phyloP scores from a whole-genome alignment of 169 alveolate genomes.

The Eimeria praecox region DNA sequence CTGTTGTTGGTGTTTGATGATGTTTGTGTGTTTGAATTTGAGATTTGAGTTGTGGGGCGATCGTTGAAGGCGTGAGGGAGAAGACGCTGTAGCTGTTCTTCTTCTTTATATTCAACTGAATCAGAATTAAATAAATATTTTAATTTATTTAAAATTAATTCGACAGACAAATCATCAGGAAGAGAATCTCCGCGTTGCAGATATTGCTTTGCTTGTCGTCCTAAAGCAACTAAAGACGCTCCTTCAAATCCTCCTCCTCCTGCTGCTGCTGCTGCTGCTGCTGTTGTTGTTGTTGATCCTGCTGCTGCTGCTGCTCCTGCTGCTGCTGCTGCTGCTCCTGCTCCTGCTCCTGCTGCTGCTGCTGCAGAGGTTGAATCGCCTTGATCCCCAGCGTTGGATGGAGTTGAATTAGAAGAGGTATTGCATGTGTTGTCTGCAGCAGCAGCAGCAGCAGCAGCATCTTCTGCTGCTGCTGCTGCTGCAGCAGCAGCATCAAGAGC shows the following conservation, averaged over 20 bases:
- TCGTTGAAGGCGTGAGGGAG: neutral
- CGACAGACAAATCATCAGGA: neutral
- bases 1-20: too few species aligned
- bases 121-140: neutral
- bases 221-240: neutral
- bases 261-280: neutral
- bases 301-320: neutral
- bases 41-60: too few species aligned
- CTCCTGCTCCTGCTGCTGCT: neutral
- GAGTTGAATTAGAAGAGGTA: neutral
- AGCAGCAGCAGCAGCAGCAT: constrained; percentile 21
- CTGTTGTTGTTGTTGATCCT: neutral
- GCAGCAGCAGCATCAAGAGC: neutral
- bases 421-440: neutral
- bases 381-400: neutral
- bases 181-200: constrained; percentile 17
- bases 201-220: neutral
- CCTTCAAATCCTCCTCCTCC: neutral
- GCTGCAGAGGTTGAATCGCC: neutral
- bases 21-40: too few species aligned
- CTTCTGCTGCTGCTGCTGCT: neutral
- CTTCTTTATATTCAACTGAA: neutral
- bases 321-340: neutral
- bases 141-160: neutral
- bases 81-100: neutral